A percentile compares a stretch with the other conserved stretches of the same genome.
These are phyloP conservation scores for Collybiopsis luxurians DNA, from an alignment of 768 basidiomycete species.

Conservation along the genomic window DNA sequence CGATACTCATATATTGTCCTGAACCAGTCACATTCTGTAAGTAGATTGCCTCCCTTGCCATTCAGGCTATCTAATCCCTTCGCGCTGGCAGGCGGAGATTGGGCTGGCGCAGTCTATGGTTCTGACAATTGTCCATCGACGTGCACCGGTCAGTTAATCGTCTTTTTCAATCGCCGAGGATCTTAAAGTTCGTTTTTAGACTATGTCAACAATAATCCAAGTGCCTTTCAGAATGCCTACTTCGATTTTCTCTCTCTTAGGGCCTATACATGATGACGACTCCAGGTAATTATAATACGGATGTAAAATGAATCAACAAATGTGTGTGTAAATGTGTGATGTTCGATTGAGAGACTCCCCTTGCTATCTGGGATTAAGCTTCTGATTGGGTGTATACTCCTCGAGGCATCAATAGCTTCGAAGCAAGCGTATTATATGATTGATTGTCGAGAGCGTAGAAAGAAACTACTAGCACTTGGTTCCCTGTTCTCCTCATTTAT, in stretches of 20 bases:
- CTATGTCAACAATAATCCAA: slow-evolving; percentile 65
- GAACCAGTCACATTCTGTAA: slow-evolving; percentile 57
- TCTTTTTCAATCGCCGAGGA: neutral
- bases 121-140: slow-evolving; percentile 50
- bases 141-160: slow-evolving; percentile 43
- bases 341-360: too few relatives aligned
- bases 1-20: neutral
- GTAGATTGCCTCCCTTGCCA: too few relatives aligned
- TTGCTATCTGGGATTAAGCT: too few relatives aligned
- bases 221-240: slow-evolving; percentile 65
- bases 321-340: too few relatives aligned
- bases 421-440: too few relatives aligned
- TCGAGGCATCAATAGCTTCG: too few relatives aligned
- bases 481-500: too few relatives aligned
- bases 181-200: slow-evolving; percentile 31
- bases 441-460: too few relatives aligned
- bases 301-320: too few relatives aligned
- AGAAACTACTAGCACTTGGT: too few relatives aligned
- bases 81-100: slow-evolving; percentile 46
- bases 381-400: too few relatives aligned
- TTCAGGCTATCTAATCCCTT: neutral
- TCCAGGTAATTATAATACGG: too few relatives aligned
- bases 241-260: slow-evolving; percentile 67
- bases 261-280: slow-evolving; percentile 36
- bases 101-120: slow-evolving; percentile 49